These are phyloP conservation scores for Solanum medicagineum DNA, from an alignment of 257 asterid species.

Conservation along the genomic window DNA sequence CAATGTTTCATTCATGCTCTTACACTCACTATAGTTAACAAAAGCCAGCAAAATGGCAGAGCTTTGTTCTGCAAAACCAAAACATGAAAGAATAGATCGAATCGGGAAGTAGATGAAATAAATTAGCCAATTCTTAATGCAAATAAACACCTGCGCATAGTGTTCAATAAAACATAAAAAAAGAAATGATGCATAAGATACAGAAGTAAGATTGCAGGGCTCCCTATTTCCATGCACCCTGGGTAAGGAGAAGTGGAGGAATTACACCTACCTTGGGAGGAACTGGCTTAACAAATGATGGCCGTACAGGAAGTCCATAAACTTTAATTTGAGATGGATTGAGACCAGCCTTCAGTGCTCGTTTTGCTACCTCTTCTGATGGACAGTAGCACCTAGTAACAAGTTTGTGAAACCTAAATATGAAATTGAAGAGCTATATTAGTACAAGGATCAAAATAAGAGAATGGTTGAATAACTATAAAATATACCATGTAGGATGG, in stretches of 20 bases:
- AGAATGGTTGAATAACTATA: slow-evolving; percentile 3
- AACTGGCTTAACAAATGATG: slow-evolving; percentile 87
- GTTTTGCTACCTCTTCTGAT: slow-evolving; percentile 88
- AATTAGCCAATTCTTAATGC: not conserved
- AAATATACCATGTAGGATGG: slow-evolving; percentile 89
- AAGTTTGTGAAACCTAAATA: slow-evolving; percentile 95
- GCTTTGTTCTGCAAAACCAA: not conserved
- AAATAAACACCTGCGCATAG: not conserved
- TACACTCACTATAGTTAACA: not conserved
- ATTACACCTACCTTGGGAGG: slow-evolving; percentile 52
- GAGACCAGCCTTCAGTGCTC: slow-evolving; percentile 93
- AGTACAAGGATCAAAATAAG: not conserved
- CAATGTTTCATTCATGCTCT: not conserved
- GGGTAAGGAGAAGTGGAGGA: not conserved
- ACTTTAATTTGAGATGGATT: slow-evolving; percentile 77
- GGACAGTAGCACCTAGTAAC: slow-evolving; percentile 96
- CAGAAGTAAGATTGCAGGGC: not conserved
- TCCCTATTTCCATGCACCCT: not conserved
- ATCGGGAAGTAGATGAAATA: not conserved
- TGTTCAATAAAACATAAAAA: not conserved
- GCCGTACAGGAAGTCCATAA: slow-evolving; percentile 94
- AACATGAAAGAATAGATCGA: not conserved
- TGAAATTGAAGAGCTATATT: slow-evolving; percentile 7
- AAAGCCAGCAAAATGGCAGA: not conserved
- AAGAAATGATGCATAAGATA: not conserved